Evolutionary conservation across 2,329 filamentous ascomycete species (phyloP), one percentile per base, ranked within the genome.

Genomic region (Pseudogymnoascus sp.): DNA sequence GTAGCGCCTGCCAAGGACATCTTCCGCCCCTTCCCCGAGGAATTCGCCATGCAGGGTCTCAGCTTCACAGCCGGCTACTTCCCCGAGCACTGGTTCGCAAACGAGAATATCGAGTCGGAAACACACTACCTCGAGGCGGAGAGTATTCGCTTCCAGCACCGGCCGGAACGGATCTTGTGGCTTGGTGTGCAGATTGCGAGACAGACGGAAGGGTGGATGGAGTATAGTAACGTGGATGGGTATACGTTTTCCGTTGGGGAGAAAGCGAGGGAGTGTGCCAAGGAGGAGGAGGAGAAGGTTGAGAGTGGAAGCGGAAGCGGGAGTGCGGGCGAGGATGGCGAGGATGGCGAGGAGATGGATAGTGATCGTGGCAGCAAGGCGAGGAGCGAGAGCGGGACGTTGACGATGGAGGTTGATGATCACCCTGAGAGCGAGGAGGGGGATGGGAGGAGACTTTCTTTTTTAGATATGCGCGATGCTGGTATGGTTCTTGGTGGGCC

Each of bases 41-140:
- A 70, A 13, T 69, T 64, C 52, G 67, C 66, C 7, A 61, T 70
- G 28, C 65, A 66, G 19, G 69, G 69, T 0, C 60, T 70, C 2
- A 56, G 66, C 0, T 70, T 64, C 61, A 61, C 66, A 1, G 62
- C 65, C 1, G 57, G 62, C 3, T 70, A 69, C 35, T 70, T 65
- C 23, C 67, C 69, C 0, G 56, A 60, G 8, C 39, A 59, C 0
- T 69, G 65, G 65, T 70, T 70, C 19, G 57, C 59, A 8, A 66
- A 66, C 55, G 63, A 66, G 28, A 68, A 68, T 57, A 62, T 66
- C 12, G 66, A 69, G 41, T 63, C 65, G 2, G 67, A 67, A 19
- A 66, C 67, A 28, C 65, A 67, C 15, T 63, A 64, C 21, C 62
- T 61, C 19, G 67, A 68, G 23, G 55, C 55, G 9, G 55, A 57